Conservation (phyloP, 2,329 filamentous ascomycete species). For the Capronia americana region DNA sequence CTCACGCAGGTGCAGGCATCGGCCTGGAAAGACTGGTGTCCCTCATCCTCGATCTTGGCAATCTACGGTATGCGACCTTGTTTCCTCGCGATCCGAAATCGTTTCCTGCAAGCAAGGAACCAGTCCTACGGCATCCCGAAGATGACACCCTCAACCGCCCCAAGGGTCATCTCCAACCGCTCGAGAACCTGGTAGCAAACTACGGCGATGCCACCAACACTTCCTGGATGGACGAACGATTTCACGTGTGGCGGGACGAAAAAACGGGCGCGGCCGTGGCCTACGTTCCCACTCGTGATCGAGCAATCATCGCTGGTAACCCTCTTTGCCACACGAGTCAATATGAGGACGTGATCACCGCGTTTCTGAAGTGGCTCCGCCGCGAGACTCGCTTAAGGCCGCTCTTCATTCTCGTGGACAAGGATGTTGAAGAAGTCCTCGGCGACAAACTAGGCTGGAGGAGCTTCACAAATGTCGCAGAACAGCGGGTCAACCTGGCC, state of each 20-base stretch:
- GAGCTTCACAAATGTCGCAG: constrained; percentile 76
- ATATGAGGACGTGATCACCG: constrained; percentile 69
- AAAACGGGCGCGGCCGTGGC: constrained; percentile 76
- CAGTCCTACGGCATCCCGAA: constrained; percentile 70
- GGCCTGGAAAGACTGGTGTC: constrained; percentile 81
- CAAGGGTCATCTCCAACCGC: constrained; percentile 46
- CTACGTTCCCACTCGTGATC: constrained; percentile 73
- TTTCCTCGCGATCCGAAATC: constrained; percentile 82
- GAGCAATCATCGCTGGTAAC: constrained; percentile 77
- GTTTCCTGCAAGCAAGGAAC: constrained; percentile 63
- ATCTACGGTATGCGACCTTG: constrained; percentile 78
- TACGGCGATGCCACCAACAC: constrained; percentile 88
- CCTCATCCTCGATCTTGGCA: constrained; percentile 75
- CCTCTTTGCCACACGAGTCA: constrained; percentile 77
- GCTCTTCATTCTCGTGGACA: constrained; percentile 78
- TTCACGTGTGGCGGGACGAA: constrained; percentile 76
- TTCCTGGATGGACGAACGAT: constrained; percentile 83
- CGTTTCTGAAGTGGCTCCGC: constrained; percentile 71
- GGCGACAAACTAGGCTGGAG: constrained; percentile 76
- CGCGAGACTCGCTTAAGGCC: constrained; percentile 67
- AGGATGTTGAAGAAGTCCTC: constrained; percentile 72
- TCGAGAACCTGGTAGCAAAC: constrained; percentile 84
- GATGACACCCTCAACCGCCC: constrained; percentile 73
- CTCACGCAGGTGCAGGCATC: constrained; percentile 80
- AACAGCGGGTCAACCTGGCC: constrained; percentile 75